A percentile compares a stretch with the other conserved stretches of the same genome.
Evolutionary conservation across 192 early-diverging fungal genomes (phyloP).

Genomic region (Linnemannia schmuckeri): DNA sequence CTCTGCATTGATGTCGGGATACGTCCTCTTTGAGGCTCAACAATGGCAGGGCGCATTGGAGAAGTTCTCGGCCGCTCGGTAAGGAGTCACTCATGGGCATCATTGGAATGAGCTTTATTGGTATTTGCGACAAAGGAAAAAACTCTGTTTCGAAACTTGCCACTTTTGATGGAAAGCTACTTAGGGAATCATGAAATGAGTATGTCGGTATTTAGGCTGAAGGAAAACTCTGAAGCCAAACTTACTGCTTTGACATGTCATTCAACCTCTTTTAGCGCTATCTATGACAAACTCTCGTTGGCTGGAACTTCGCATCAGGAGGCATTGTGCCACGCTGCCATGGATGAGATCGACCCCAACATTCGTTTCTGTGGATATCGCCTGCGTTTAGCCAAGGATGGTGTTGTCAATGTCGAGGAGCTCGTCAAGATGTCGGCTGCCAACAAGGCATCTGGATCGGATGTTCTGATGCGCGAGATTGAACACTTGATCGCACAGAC

Average conservation of each 20-base stretch:
- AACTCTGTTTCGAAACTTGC: no score
- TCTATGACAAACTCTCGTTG: conserved; percentile 75
- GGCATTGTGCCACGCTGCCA: conserved; percentile 72
- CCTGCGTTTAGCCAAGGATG: conserved; percentile 61
- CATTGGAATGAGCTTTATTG: not conserved
- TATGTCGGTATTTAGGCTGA: not conserved
- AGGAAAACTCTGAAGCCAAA: not conserved
- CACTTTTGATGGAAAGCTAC: not conserved
- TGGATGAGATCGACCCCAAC: conserved; percentile 84
- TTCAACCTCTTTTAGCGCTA: conserved; percentile 57
- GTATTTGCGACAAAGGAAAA: no score
- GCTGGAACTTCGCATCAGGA: conserved; percentile 71
- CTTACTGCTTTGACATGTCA: not conserved
- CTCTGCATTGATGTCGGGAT: conserved; percentile 73
- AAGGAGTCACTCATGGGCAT: conserved; percentile 6
- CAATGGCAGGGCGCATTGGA: conserved; percentile 76
- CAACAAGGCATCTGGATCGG: conserved; percentile 61
- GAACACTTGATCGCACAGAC: conserved; percentile 60
- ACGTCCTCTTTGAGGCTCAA: conserved; percentile 76
- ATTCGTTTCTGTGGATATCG: conserved; percentile 86
- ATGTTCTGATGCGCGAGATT: conserved; percentile 63
- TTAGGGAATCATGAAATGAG: not conserved
- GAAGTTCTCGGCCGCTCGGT: conserved; percentile 73
- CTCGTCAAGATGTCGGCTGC: conserved; percentile 60
- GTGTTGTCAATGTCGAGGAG: conserved; percentile 57